Base-by-base conservation (phyloP, 805 yeast species). In the Candida tallmaniae region DNA sequence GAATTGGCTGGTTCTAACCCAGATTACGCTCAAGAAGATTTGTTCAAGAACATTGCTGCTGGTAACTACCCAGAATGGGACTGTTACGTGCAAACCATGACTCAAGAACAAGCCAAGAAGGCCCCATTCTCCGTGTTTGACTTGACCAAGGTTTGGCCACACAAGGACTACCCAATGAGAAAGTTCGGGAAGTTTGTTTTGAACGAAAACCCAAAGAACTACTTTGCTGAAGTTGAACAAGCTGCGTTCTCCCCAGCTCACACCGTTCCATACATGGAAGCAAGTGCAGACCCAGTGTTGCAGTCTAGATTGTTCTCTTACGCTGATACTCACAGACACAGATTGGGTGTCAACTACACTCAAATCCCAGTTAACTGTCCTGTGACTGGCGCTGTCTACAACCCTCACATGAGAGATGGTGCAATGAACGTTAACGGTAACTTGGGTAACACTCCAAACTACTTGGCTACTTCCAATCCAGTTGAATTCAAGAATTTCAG, bases 361-460 rank as follows among this genome's bases (percentile, higher is more conserved):
- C 90, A 83, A 62, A 80, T 86, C 38, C 96, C 96, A n/a, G 88
- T 84, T 48, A 86, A 86, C 59, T 83, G 94, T 60, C 95, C 96
- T 38, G 60, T 66, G 25, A 50, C 69, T 31, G 70, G 68, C 33
- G 50, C 52, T 27, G 69, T 65, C 16, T 67, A 48, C 55, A 63
- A 63, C 56, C 95, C 95, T 19, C 80, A 78, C 49, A 74, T 80
- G 48, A 76, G 95, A 65, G 95, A 86, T 56, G 96, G 96, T 60
- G 73, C 78, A 29, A 80, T 81, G 88, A 46, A 34, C 34, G 68
- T 66, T 32, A 62, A 66, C 48, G 73, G 73, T 36, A 86, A 86
- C 65, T 73, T 80, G 53, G 95, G 94, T 26, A 62, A 74, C 36
- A 75, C 76, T 45, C 93, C 95, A 56, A 83, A 82, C 62, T 85